Evolutionary conservation across 805 yeast genomes (phyloP), one percentile per base, ranked within the genome.

Genomic region (Wickerhamomyces queroliae): DNA sequence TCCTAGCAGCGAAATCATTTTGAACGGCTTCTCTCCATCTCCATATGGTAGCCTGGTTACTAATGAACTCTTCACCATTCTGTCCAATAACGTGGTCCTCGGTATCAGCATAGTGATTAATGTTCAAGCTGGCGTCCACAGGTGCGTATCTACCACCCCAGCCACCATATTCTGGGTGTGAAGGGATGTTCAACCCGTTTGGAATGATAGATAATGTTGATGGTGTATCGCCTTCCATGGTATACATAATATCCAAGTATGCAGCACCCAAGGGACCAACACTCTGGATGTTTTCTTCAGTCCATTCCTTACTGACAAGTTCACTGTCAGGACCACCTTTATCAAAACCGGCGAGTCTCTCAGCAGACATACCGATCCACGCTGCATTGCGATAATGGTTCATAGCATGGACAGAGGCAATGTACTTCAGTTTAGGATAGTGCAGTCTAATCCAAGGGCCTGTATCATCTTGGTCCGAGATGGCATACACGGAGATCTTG

Each of bases 151-250:
- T 53, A 18, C 64, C 63, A 36, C 65, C 63, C 65, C 65, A 61
- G n/a, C 60, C 58, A 18, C 65, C 64, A 38, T 43, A 56, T 27
- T 49, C 51, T 21, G 65, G 64, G 36, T 53, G 48, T 9, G 43
- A 45, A 16, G 62, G 62, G 23, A 42, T 45, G 26, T 52, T 52
- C 27, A 61, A 41, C 9, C 64, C 64, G 39, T 61, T 61, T 12
- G 64, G 63, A 8, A 59, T 17, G 16, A 50, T 44, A 28, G 37
- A 52, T 19, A 61, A 39, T 3, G 50, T 43, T 2, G 63, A 46
- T 13, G 63, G 62, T 3, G 63, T 57, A 27, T 59, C 63, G 27
- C 63, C 63, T 42, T 60, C 64, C 59, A 57, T 55, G 16, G 36
- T 45, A 40, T 46, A 58, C 46, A 45, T 27, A 19, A 38, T 41